Evolutionary conservation across 2,329 filamentous ascomycete species (phyloP), one percentile per base, ranked within the genome.

Genomic region (Elsinoe necatrix): DNA sequence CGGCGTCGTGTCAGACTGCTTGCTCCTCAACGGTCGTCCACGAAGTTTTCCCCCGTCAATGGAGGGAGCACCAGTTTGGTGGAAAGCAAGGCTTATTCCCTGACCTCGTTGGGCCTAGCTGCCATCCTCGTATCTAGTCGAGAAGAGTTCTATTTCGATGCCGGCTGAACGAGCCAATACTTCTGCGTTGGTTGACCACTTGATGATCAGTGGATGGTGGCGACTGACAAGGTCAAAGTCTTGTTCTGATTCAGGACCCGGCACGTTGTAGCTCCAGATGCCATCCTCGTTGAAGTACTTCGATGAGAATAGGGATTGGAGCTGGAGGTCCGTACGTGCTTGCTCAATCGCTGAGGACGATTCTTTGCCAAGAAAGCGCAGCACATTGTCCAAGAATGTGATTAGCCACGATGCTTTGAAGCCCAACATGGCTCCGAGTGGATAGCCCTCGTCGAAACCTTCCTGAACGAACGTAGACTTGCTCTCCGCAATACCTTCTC

Each of bases 381-480:
- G 16, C 20, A 55, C 8, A 14, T 21, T 41, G 31, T 95, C 88
- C 4, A 96, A 67, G 3, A 88, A 73, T 0, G 93, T 93, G 2
- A 95, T 69, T 11, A 95, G 73, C 62, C 82, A 83, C 0, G 93
- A 93, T 0, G 84, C 85, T 25, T 79, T 78, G 61, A 87, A 69
- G 0, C 92, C 93, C 27, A 97, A 74, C 54, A 85, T 83, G 0
- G 89, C 91, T 11, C 93, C 93, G 0, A 97, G 77, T 12, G 83
- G 78, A 68, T 90, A 97, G 0, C 92, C 92, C 61, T 92, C 88
- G 68, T 98, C 93, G 67, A 98, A 97, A 0, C 92, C 92, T 12
- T 78, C 77, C 71, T 98, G 93, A 23, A 96, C 82, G 64, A 83
- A 86, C 48, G 78, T 73, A 23, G 81, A 80, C 69, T 97, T 97